A percentile compares a stretch with the other conserved stretches of the same genome.
Evolutionary conservation across 23 red algal genomes (phyloP).

Genomic region (Gracilariopsis chorda): DNA sequence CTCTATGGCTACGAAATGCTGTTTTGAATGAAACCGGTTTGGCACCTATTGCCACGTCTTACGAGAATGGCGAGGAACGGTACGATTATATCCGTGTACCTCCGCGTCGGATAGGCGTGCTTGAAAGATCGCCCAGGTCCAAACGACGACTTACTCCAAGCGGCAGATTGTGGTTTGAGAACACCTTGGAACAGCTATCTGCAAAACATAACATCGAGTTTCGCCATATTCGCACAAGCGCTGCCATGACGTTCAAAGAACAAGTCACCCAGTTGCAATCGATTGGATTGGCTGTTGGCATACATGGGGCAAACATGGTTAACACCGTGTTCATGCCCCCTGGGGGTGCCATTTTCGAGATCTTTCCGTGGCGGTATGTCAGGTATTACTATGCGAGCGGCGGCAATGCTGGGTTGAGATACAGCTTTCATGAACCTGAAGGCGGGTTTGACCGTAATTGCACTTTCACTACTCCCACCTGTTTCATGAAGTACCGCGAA

Average conservation of each 20-base stretch:
- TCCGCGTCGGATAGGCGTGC: constrained; percentile 19
- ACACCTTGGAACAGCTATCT: constrained; percentile 38
- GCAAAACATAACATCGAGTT: constrained; percentile 43
- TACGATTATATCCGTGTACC: constrained; percentile 37
- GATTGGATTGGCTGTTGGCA: constrained; percentile 56
- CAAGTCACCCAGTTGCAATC: constrained; percentile 46
- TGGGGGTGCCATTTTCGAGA: constrained; percentile 60
- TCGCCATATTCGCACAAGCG: not conserved
- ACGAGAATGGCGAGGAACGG: not conserved
- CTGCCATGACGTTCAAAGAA: constrained; percentile 18
- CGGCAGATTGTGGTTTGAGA: constrained; percentile 22
- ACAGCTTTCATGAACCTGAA: constrained; percentile 60
- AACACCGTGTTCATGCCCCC: constrained; percentile 71
- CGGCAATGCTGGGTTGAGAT: constrained; percentile 61
- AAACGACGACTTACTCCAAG: constrained; percentile 31
- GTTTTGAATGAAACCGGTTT: constrained; percentile 15
- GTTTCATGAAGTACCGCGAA: constrained; percentile 71
- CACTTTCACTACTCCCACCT: not conserved
- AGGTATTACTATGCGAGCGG: constrained; percentile 66
- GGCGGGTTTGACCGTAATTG: constrained; percentile 45
- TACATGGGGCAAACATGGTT: constrained; percentile 79
- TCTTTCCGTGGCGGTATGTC: constrained; percentile 76
- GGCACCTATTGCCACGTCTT: constrained; percentile 5
- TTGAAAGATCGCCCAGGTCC: constrained; percentile 48
- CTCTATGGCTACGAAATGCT: constrained; percentile 54